Base-by-base conservation (phyloP, 805 yeast species). In the Suhomyces pyralidae region DNA sequence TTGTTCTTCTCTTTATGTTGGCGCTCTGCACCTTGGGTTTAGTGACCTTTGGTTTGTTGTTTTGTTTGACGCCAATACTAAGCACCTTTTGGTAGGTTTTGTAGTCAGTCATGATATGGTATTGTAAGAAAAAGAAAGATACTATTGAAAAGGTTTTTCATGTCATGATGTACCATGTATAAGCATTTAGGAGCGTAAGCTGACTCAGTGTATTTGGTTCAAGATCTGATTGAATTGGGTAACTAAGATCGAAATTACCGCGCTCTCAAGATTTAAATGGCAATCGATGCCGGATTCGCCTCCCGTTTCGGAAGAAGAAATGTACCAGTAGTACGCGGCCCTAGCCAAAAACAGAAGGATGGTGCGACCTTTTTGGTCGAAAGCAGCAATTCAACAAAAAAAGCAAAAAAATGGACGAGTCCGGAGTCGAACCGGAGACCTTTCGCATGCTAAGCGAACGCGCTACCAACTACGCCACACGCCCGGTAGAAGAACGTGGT, bases 381-480 rank as follows among this genome's bases (percentile, higher is more conserved):
- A 24, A 42, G 5, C 45, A 10, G 45, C 45, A 17, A 8, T 38
- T 5, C n/a, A n/a, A 10, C 17, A 38, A 38, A 38, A 19, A 44
- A 9, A 26, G 24, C 7, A n/a, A 40, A 32, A 48, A 46, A 46
- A 54, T 81, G 86, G 86, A 82, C 86, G 83, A 81, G 85, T 80
- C 82, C 81, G 86, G 86, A 82, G 78, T 82, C 83, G 86, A 81
- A 81, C 85, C 86, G 82, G 82, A 81, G 86, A 82, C 87, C 86
- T 82, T 81, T 81, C 84, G 81, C 86, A 82, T 82, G 85, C 85
- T 81, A 82, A 81, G 86, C 81, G 83, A 81, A 80, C 86, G 86
- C 86, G 86, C 86, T 82, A 82, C 86, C 86, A 81, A 83, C 86
- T 82, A 80, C 86, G 86, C 86, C 86, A 82, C 85, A 82, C 83